Percentiles rank a stretch among this genome's conserved stretches.
Evolutionary conservation across 306 rosid species (phyloP).

Genomic region (Elaeagnus macrophylla): DNA sequence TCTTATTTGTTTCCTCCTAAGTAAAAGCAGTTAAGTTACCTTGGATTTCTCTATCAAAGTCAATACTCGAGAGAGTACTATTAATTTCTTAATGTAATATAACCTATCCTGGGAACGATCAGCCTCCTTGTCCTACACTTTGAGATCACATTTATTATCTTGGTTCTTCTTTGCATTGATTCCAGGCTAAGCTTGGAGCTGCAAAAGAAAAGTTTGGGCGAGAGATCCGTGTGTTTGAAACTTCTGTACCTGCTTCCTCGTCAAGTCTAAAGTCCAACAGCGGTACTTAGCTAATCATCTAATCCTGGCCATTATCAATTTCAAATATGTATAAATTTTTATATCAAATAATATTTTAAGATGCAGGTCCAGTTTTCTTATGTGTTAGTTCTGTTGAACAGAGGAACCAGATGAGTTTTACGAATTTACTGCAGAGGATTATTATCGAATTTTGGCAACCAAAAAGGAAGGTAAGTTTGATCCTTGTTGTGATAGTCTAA

Average conservation of each 20-base stretch:
- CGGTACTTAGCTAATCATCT: constrained; percentile 25
- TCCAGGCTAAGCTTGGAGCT: constrained; percentile 49
- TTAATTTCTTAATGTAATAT: too few relatives aligned
- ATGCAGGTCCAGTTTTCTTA: not conserved
- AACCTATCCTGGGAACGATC: too few relatives aligned
- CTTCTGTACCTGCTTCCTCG: constrained; percentile 36
- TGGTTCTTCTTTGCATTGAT: constrained; percentile 7
- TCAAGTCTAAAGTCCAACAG: constrained; percentile 25
- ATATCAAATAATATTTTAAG: not conserved
- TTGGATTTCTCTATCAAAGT: too few relatives aligned
- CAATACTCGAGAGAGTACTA: too few relatives aligned
- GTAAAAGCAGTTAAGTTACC: too few relatives aligned
- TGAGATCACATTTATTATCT: constrained; percentile 5
- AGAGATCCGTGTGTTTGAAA: constrained; percentile 66
- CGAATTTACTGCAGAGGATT: constrained; percentile 76
- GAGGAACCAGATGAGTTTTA: constrained; percentile 60
- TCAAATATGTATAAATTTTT: not conserved
- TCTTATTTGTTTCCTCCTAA: too few relatives aligned
- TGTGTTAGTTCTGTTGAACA: constrained; percentile 21
- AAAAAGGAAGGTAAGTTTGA: constrained; percentile 59
- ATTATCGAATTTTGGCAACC: constrained; percentile 45
- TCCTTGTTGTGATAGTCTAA: not conserved
- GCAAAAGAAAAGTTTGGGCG: constrained; percentile 58
- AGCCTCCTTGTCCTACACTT: not conserved
- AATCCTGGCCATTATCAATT: not conserved